Base-by-base conservation (phyloP, 1,284 basidiomycete genomes). In the Heterobasidion occidentale region DNA sequence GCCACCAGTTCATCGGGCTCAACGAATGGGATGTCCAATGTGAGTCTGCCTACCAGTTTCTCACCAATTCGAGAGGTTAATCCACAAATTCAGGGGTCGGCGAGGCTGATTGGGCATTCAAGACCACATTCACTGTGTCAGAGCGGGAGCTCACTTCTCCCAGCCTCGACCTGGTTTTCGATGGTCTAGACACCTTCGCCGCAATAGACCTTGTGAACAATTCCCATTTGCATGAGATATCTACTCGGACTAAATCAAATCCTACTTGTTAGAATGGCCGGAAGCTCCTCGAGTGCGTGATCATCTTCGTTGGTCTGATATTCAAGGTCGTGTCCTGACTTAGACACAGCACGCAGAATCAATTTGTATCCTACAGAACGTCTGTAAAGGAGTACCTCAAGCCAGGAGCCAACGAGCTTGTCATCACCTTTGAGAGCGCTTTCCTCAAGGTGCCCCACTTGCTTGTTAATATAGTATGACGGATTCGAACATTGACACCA, bases 21-120 rank as follows among this genome's bases (percentile, higher is more conserved):
- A 79, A 88, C 59, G 93, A 96, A 69, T 92, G 88, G 85, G 86
- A 91, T 62, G 87, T 92, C 9, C 93, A 95, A 73, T 94, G 93
- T 86, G 62, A 67, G 65, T 53, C 7, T 7, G 36, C 47, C 47
- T 42, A 35, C 9, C 17, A 36, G 51, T 15, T 33, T 9, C 17
- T 50, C 27, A 27, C 27, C 4, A 27, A 6, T 27, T 27, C 5
- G 27, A 27, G 27, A 5, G 27, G 27, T 27, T 27, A 6, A 27
- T 27, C 27, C 4, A 27, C 27, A 27, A 27, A 27, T 4, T 27
- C 59, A 94, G 92, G 92, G 93, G 76, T 95, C 51, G 91, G 90
- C 27, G 92, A 95, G 70, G 77, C 79, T 9, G 81, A 86, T 46
- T 96, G 94, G 93, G 73, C 77, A n/a, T 96, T 95, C 77, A 84